Evolutionary conservation across 495 filamentous ascomycete genomes (phyloP).

Genomic region (Podospora anserina): DNA sequence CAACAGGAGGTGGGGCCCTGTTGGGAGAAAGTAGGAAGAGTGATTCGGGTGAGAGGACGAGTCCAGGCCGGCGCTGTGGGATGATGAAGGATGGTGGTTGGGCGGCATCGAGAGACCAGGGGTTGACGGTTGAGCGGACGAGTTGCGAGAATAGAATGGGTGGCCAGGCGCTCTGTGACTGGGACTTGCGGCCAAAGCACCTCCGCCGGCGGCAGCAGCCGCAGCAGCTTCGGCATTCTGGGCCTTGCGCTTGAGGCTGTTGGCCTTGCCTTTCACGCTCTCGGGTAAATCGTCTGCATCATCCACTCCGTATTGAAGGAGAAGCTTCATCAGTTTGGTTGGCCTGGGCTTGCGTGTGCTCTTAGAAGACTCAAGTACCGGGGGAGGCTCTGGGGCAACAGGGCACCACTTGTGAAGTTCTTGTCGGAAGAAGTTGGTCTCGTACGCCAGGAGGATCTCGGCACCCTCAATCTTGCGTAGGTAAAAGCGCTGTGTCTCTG

Average conservation of each 20-base stretch:
- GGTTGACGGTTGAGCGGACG: slow-evolving; percentile 39
- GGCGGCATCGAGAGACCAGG: slow-evolving; percentile 35
- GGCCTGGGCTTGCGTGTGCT: slow-evolving; percentile 97
- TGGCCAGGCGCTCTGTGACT: slow-evolving; percentile 31
- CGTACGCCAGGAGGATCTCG: slow-evolving; percentile 84
- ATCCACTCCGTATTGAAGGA: slow-evolving; percentile 79
- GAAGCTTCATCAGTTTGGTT: slow-evolving; percentile 95
- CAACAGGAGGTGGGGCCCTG: slow-evolving; percentile 32
- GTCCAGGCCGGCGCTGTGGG: slow-evolving; percentile 24
- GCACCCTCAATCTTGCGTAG: slow-evolving; percentile 97
- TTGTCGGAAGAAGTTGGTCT: slow-evolving; percentile 96
- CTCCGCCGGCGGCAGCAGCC: slow-evolving; percentile 26
- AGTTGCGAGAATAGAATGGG: slow-evolving; percentile 38
- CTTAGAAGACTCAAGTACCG: slow-evolving; percentile 75
- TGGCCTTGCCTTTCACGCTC: slow-evolving; percentile 70
- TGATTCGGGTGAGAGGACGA: slow-evolving; percentile 26
- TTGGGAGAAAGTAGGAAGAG: slow-evolving; percentile 36
- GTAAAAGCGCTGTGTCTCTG: slow-evolving; percentile 90
- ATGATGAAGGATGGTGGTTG: slow-evolving; percentile 33
- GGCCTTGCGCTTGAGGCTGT: slow-evolving; percentile 58
- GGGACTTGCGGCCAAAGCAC: slow-evolving; percentile 34
- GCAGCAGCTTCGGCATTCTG: slow-evolving; percentile 44
- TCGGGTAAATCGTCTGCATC: slow-evolving; percentile 86
- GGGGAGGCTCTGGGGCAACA: slow-evolving; percentile 81
- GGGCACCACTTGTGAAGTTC: slow-evolving; percentile 96